phyloP scores from a whole-genome alignment of 2,329 filamentous ascomycete species.

The Claviceps spartinae region DNA sequence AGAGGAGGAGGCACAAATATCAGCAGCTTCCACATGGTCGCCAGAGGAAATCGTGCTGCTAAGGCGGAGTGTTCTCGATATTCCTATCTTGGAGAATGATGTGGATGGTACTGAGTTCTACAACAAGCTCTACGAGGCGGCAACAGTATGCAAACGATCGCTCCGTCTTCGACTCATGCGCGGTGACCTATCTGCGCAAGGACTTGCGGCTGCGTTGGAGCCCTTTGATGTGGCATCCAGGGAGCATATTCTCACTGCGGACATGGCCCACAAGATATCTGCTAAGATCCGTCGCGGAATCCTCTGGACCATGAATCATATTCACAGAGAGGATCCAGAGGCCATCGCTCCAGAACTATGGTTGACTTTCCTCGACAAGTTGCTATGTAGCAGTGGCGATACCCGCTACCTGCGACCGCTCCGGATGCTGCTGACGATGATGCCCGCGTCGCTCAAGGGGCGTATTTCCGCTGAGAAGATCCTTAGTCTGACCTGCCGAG shows the following conservation, averaged over 20 bases:
- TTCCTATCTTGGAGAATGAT: slow-evolving; percentile 2
- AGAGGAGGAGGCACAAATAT: background rate
- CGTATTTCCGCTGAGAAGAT: slow-evolving; percentile 8
- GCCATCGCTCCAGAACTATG: slow-evolving; percentile 8
- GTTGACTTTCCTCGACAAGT: slow-evolving; percentile 6
- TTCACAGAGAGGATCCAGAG: slow-evolving; percentile 1
- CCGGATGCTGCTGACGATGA: slow-evolving; percentile 7
- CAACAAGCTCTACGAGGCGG: background rate
- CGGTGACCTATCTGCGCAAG: slow-evolving; percentile 7
- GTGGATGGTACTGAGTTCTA: slow-evolving; percentile 6
- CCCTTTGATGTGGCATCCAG: slow-evolving; percentile 10
- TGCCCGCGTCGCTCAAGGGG: slow-evolving; percentile 8
- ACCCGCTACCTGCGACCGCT: slow-evolving; percentile 11
- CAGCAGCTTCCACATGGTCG: background rate
- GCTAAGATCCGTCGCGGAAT: slow-evolving; percentile 11
- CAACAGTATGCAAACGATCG: slow-evolving; percentile 6
- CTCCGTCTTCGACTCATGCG: slow-evolving; percentile 7
- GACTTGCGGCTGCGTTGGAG: slow-evolving; percentile 7
- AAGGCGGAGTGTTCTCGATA: slow-evolving; percentile 5
- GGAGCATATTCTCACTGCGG: slow-evolving; percentile 6
- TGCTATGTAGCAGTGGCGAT: slow-evolving; percentile 6
- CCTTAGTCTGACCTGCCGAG: slow-evolving; percentile 4
- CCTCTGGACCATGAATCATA: slow-evolving; percentile 8
- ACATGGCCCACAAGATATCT: slow-evolving; percentile 7
- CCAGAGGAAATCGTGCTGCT: slow-evolving; percentile 8